These are phyloP conservation scores for Nitzschia sp. DNA, from an alignment of 108 stramenopile species.

Conservation along the genomic window DNA sequence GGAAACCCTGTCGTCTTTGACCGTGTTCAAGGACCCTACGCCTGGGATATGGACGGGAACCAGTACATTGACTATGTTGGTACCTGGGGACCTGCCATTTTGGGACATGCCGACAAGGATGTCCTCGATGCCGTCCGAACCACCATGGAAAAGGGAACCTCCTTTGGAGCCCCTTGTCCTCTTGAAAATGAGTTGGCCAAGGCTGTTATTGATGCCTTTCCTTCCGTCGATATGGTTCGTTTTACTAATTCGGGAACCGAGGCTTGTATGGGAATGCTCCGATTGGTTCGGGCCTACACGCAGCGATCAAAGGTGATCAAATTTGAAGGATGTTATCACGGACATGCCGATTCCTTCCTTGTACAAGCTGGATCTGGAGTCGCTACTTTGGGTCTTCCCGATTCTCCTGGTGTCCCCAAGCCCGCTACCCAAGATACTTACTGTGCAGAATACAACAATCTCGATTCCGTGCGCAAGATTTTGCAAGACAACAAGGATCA, in stretches of 20 bases:
- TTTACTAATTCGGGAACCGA: slow-evolving; percentile 99
- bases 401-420: slow-evolving; percentile 94
- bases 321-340: slow-evolving; percentile 99
- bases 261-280: slow-evolving; percentile 99
- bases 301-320: slow-evolving; percentile 94
- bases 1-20: slow-evolving; percentile 98
- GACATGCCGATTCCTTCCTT: slow-evolving; percentile 96
- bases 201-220: slow-evolving; percentile 94
- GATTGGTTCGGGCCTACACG: slow-evolving; percentile 95
- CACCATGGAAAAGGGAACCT: slow-evolving; percentile 96
- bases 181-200: slow-evolving; percentile 97
- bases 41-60: slow-evolving; percentile 99
- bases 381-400: slow-evolving; percentile 95
- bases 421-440: slow-evolving; percentile 90
- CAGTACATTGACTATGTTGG: slow-evolving; percentile 95
- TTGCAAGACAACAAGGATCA: slow-evolving; percentile 89
- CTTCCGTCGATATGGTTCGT: slow-evolving; percentile 98
- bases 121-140: slow-evolving; percentile 87
- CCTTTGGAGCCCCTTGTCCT: slow-evolving; percentile 94
- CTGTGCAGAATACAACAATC: slow-evolving; percentile 97
- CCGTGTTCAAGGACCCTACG: slow-evolving; percentile 95
- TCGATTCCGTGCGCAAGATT: slow-evolving; percentile 87
- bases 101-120: slow-evolving; percentile 97
- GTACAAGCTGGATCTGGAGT: slow-evolving; percentile 98
- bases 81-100: slow-evolving; percentile 98